Evolutionary conservation across 345 rosid genomes (phyloP).

Genomic region (Eucalyptus melliodora): DNA sequence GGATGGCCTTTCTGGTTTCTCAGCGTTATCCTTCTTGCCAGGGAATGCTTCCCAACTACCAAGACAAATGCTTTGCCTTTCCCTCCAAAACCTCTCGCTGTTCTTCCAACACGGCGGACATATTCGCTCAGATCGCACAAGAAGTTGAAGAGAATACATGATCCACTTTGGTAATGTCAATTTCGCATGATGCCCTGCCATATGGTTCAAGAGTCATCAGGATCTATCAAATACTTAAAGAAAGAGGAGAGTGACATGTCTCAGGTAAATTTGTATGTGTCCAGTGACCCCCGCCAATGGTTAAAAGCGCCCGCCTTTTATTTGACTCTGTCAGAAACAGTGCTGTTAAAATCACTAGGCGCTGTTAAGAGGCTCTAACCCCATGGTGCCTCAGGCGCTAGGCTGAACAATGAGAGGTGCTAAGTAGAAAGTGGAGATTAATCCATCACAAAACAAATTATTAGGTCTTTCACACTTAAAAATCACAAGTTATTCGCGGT

Average conservation of each 20-base stretch:
- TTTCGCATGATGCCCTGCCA: constrained; percentile 76
- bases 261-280: not conserved
- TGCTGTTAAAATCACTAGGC: not conserved
- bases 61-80: constrained; percentile 58
- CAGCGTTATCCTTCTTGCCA: constrained; percentile 57
- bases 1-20: constrained; percentile 82
- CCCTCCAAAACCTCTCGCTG: constrained; percentile 86
- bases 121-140: constrained; percentile 94
- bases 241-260: not conserved
- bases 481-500: too few relatives aligned
- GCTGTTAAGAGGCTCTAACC: not conserved
- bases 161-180: constrained; percentile 66
- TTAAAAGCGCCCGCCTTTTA: not conserved
- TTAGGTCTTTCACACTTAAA: not conserved
- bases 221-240: not conserved
- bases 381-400: not conserved
- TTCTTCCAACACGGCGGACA: constrained; percentile 87
- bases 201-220: not conserved
- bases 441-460: not conserved
- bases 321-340: not conserved
- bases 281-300: not conserved
- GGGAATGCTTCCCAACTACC: constrained; percentile 72
- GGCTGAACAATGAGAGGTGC: not conserved
- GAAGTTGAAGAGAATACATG: constrained; percentile 79
- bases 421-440: not conserved